A percentile compares a stretch with the other conserved stretches of the same genome.
These are phyloP conservation scores for Endotrypanum monterogeii DNA, from an alignment of 208 protist genomes.

Conservation along the genomic window DNA sequence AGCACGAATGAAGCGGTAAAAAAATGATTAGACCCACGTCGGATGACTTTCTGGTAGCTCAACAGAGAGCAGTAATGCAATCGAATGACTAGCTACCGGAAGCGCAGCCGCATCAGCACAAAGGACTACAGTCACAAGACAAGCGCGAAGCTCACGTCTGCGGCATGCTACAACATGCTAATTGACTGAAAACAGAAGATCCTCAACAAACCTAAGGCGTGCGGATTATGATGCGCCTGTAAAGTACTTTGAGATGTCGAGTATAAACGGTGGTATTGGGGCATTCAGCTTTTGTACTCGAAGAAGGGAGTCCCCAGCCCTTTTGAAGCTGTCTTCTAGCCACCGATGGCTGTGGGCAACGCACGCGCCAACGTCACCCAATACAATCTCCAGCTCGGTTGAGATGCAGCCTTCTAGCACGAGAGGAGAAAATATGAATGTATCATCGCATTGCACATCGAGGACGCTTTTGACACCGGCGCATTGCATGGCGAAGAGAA, in stretches of 20 bases:
- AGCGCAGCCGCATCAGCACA: slow-evolving; percentile 5
- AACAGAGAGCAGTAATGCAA: slow-evolving; percentile 8
- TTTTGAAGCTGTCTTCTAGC: not conserved
- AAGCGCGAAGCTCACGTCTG: slow-evolving; percentile 11
- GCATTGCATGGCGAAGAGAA: slow-evolving; percentile 1
- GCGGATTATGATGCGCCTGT: not conserved
- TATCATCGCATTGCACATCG: slow-evolving; percentile 14
- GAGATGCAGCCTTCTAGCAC: slow-evolving; percentile 16
- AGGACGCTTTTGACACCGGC: slow-evolving; percentile 9
- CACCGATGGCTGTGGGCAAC: too few species aligned
- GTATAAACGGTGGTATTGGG: not conserved
- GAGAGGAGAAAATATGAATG: slow-evolving; percentile 1
- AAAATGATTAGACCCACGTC: slow-evolving; percentile 8
- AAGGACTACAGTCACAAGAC: slow-evolving; percentile 12
- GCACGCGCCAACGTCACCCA: slow-evolving; percentile 1
- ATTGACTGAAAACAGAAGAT: not conserved
- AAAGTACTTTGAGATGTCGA: not conserved
- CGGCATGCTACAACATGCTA: slow-evolving; percentile 17
- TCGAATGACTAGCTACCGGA: slow-evolving; percentile 4
- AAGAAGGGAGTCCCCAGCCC: not conserved
- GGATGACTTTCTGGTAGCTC: slow-evolving; percentile 12
- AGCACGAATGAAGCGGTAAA: not conserved
- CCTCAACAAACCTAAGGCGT: not conserved
- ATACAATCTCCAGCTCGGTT: not conserved
- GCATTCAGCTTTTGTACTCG: not conserved